phyloP scores from a whole-genome alignment of 306 rosid species.

The Quercus engelmannii region DNA sequence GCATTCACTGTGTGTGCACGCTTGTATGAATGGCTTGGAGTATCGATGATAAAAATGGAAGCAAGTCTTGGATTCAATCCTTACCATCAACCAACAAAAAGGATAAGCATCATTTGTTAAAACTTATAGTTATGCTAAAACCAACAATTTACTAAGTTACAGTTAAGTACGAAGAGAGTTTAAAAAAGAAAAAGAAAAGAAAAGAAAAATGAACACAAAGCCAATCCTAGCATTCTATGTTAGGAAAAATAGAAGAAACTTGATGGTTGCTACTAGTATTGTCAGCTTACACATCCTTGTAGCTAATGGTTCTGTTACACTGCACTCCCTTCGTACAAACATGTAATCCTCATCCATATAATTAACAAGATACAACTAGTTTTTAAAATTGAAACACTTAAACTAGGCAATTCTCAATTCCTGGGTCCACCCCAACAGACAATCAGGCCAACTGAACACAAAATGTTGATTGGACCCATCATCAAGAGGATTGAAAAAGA shows the following conservation, averaged over 20 bases:
- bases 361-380: neutral
- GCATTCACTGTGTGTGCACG: too few relatives aligned
- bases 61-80: neutral
- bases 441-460: slow-evolving; percentile 21
- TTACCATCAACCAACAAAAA: too few relatives aligned
- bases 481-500: slow-evolving; percentile 49
- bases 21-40: too few relatives aligned
- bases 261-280: too few relatives aligned
- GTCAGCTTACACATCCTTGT: too few relatives aligned
- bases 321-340: neutral
- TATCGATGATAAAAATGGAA: neutral
- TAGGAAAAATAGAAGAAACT: too few relatives aligned
- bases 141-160: too few relatives aligned
- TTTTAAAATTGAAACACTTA: neutral
- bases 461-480: slow-evolving; percentile 21
- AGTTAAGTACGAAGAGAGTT: neutral
- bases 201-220: slow-evolving; percentile 9
- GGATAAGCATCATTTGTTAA: too few relatives aligned
- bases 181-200: neutral
- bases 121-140: too few relatives aligned
- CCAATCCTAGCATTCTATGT: neutral
- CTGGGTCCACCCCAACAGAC: slow-evolving; percentile 3
- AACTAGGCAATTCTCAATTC: neutral
- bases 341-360: neutral
- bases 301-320: too few relatives aligned